These are phyloP conservation scores for Rhizomucor pusillus DNA, from an alignment of 371 early-diverging fungal genomes.

Conservation along the genomic window DNA sequence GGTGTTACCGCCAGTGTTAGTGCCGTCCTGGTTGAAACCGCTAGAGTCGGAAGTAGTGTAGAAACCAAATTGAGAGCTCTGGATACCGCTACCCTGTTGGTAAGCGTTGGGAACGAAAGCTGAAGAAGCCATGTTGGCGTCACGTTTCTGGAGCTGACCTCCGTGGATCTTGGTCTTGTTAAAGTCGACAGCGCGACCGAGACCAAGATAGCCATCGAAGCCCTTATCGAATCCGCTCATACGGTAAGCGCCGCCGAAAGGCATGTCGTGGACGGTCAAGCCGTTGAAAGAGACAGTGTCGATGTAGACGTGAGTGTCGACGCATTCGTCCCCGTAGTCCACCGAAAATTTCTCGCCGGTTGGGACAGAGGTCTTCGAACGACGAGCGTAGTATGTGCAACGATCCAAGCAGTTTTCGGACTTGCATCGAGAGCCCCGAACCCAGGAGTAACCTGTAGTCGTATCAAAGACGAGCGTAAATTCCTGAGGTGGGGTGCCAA, in stretches of 20 bases:
- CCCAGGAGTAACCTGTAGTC: constrained; percentile 49
- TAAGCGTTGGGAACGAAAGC: constrained; percentile 42
- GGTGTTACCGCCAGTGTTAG: neutral
- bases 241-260: constrained; percentile 45
- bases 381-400: constrained; percentile 30
- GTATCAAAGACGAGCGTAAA: constrained; percentile 51
- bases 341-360: constrained; percentile 31
- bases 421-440: constrained; percentile 50
- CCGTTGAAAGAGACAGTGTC: constrained; percentile 37
- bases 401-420: constrained; percentile 44
- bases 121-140: constrained; percentile 19
- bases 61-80: constrained; percentile 47
- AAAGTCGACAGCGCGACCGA: constrained; percentile 39
- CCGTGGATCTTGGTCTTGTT: constrained; percentile 21
- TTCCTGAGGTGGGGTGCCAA: constrained; percentile 47
- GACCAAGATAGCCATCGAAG: constrained; percentile 50
- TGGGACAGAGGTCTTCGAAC: constrained; percentile 26
- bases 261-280: constrained; percentile 32
- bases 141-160: constrained; percentile 25
- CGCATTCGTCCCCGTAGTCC: constrained; percentile 38
- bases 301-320: constrained; percentile 28
- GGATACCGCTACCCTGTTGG: constrained; percentile 28
- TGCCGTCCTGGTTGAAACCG: constrained; percentile 26
- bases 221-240: constrained; percentile 41
- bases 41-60: constrained; percentile 18